Conservation (phyloP, 768 basidiomycete genomes). For the Cyclocybe cylindracea region DNA sequence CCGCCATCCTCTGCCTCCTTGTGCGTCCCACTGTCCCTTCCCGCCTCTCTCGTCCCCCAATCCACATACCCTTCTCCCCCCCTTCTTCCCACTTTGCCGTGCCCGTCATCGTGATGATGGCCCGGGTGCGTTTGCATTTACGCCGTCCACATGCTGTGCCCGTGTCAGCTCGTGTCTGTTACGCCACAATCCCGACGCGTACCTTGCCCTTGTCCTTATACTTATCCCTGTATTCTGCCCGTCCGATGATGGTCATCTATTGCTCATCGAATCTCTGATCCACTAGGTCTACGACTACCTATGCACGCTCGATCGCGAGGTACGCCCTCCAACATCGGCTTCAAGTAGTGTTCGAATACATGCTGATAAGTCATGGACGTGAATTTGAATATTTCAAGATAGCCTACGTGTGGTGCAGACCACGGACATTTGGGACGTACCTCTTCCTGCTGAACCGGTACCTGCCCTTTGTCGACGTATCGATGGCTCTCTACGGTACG, state of each 20-base stretch:
- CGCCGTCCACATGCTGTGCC: too few species aligned
- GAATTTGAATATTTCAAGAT: constrained; percentile 6
- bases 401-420: constrained; percentile 17
- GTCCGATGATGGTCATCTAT: too few species aligned
- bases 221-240: too few species aligned
- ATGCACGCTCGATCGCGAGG: constrained; percentile 18
- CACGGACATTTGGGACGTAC: constrained; percentile 4
- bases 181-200: too few species aligned
- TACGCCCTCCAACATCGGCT: not conserved
- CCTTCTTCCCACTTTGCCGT: too few species aligned
- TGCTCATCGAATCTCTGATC: not conserved
- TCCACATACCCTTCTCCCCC: too few species aligned
- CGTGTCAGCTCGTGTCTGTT: too few species aligned
- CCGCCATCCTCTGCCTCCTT: not conserved
- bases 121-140: not conserved
- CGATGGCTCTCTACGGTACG: constrained; percentile 15
- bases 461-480: constrained; percentile 17
- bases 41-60: not conserved
- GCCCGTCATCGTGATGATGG: not conserved
- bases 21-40: not conserved
- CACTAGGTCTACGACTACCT: constrained; percentile 20
- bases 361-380: not conserved
- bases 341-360: too few species aligned
- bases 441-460: constrained; percentile 19
- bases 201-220: too few species aligned